Evolutionary conservation across 352 stramenopile genomes (phyloP).

Genomic region (Phytophthora pseudosyringae): DNA sequence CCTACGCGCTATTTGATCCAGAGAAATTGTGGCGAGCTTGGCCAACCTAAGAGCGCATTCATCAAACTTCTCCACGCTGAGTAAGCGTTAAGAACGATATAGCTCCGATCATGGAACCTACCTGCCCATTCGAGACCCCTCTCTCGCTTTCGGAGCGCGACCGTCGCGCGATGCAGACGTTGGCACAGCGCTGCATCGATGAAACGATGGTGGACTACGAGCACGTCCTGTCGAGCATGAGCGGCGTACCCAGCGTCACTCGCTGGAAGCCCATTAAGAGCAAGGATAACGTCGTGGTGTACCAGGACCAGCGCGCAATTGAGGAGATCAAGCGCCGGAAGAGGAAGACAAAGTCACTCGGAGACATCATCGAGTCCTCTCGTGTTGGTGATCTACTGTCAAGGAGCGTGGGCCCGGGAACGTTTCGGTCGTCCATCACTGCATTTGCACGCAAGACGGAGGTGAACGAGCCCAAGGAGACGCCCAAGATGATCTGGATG

Average conservation of each 20-base stretch:
- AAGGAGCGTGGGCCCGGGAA: conserved; percentile 15
- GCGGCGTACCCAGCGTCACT: conserved; percentile 26
- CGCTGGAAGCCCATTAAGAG: conserved; percentile 41
- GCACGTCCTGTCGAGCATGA: conserved; percentile 34
- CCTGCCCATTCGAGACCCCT: conserved; percentile 35
- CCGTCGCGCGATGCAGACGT: conserved; percentile 23
- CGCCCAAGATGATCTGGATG: conserved; percentile 38
- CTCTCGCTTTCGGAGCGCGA: conserved; percentile 39
- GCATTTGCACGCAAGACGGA: conserved; percentile 4
- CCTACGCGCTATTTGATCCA: background rate
- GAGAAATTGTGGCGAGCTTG: conserved; percentile 12
- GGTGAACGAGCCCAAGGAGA: conserved; percentile 11
- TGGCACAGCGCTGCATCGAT: conserved; percentile 26
- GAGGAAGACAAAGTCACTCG: conserved; percentile 32
- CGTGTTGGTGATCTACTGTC: conserved; percentile 21
- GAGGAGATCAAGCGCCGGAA: conserved; percentile 38
- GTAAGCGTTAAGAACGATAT: conserved; percentile 16
- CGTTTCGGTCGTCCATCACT: conserved; percentile 5
- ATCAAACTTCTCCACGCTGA: conserved; percentile 14
- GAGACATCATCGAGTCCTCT: conserved; percentile 27
- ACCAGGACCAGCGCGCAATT: conserved; percentile 29
- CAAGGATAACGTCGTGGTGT: conserved; percentile 39
- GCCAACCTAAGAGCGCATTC: background rate
- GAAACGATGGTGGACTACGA: conserved; percentile 42
- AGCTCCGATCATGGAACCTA: conserved; percentile 13